phyloP scores from a whole-genome alignment of 139 green algal genomes.

The Chlamydomonas sp. region DNA sequence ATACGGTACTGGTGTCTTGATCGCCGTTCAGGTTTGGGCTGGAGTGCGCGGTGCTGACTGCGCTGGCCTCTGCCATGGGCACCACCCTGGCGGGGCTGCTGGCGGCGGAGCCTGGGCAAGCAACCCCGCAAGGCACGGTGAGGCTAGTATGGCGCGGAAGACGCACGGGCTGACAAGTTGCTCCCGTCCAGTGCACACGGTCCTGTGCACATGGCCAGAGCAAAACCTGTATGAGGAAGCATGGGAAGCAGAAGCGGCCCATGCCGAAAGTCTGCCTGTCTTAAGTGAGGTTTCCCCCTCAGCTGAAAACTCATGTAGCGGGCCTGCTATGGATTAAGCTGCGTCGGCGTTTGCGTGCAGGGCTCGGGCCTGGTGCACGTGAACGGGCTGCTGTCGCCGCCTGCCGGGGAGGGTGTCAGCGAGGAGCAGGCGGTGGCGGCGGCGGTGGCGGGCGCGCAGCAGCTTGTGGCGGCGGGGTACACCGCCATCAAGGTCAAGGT shows the following conservation, averaged over 20 bases:
- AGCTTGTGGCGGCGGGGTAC: conserved; percentile 61
- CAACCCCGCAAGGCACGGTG: too few species aligned
- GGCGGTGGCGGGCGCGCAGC: conserved; percentile 29
- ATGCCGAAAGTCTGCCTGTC: not conserved
- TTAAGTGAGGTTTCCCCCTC: not conserved
- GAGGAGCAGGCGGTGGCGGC: not conserved
- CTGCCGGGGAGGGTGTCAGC: not conserved
- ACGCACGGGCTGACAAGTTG: too few species aligned
- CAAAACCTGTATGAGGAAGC: too few species aligned
- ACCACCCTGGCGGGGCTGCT: conserved; percentile 35
- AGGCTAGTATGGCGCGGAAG: too few species aligned
- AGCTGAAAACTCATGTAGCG: too few species aligned
- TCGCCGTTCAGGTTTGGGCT: conserved; percentile 64
- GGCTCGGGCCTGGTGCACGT: conserved; percentile 12
- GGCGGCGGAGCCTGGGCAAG: not conserved
- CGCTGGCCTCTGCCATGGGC: conserved; percentile 59
- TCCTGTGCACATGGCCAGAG: too few species aligned
- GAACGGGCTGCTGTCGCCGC: conserved; percentile 49
- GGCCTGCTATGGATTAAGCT: not conserved
- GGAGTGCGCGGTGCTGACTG: conserved; percentile 79
- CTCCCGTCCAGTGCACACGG: too few species aligned
- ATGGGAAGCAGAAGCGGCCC: not conserved
- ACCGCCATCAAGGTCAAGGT: conserved; percentile 93
- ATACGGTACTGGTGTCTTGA: too few species aligned
- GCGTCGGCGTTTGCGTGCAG: conserved; percentile 1